These are phyloP conservation scores for Alternaria longipes DNA, from an alignment of 2,329 filamentous ascomycete species.

Conservation along the genomic window DNA sequence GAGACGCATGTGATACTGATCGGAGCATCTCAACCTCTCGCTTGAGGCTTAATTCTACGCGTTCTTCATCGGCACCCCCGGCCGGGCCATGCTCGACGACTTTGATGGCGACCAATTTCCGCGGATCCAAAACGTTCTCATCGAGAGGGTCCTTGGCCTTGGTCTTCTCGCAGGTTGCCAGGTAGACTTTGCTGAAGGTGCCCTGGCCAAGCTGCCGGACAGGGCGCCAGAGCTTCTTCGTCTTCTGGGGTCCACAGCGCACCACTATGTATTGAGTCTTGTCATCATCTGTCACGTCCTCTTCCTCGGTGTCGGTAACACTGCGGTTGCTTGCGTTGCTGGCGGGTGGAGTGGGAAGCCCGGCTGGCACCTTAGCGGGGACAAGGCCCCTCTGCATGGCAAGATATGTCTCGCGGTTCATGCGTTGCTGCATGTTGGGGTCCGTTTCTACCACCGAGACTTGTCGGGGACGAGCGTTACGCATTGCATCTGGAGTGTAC, in stretches of 20 bases:
- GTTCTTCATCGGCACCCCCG: conserved; percentile 90
- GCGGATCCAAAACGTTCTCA: conserved; percentile 67
- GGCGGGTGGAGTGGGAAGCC: conserved; percentile 78
- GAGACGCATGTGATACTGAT: conserved; percentile 83
- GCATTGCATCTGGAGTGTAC: conserved; percentile 77
- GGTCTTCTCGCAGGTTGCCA: conserved; percentile 81
- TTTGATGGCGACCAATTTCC: conserved; percentile 90
- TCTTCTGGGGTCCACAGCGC: conserved; percentile 68
- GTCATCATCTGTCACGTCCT: conserved; percentile 56
- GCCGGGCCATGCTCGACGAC: conserved; percentile 94
- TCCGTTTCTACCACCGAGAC: conserved; percentile 61
- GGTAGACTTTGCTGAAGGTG: conserved; percentile 92
- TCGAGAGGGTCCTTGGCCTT: conserved; percentile 53
- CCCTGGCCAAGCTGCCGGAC: conserved; percentile 86
- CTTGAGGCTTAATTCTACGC: conserved; percentile 92
- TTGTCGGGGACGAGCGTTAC: conserved; percentile 73
- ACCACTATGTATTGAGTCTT: conserved; percentile 57
- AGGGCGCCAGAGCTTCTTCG: conserved; percentile 81
- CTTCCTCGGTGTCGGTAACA: conserved; percentile 64
- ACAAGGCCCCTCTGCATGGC: conserved; percentile 80
- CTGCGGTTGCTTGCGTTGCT: conserved; percentile 70
- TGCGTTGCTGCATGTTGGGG: conserved; percentile 61
- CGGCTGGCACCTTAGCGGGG: conserved; percentile 56
- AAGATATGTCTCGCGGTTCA: conserved; percentile 82
- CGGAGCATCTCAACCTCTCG: conserved; percentile 95